These are phyloP conservation scores for Cercospora sesami DNA, from an alignment of 2,329 filamentous ascomycete genomes.

Conservation along the genomic window DNA sequence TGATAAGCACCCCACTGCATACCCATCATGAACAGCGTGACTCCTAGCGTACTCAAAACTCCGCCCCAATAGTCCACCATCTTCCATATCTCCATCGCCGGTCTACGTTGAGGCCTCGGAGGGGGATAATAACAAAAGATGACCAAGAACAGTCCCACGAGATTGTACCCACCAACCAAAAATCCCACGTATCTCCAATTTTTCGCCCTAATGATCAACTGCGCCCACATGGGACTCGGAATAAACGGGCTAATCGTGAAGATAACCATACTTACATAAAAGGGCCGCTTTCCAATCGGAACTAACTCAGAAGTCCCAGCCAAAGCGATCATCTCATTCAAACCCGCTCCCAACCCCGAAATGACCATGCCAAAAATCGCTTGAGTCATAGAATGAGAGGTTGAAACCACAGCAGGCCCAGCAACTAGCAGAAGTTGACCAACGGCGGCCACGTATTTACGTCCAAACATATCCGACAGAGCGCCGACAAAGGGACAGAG, in stretches of 20 bases:
- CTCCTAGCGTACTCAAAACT: conserved; percentile 52
- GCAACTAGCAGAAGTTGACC: conserved; percentile 57
- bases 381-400: conserved; percentile 59
- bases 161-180: conserved; percentile 54
- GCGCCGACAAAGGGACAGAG: conserved; percentile 66
- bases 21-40: conserved; percentile 55
- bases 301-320: conserved; percentile 69
- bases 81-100: conserved; percentile 45
- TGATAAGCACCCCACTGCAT: conserved; percentile 35
- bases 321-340: conserved; percentile 68
- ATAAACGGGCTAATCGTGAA: conserved; percentile 65
- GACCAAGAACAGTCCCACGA: conserved; percentile 54
- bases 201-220: conserved; percentile 52
- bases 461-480: conserved; percentile 63
- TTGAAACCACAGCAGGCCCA: conserved; percentile 61
- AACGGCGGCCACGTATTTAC: conserved; percentile 59
- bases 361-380: conserved; percentile 65
- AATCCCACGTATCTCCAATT: conserved; percentile 59
- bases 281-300: conserved; percentile 64
- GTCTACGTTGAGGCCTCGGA: conserved; percentile 31
- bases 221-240: conserved; percentile 62
- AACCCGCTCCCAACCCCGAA: conserved; percentile 64
- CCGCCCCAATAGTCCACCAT: conserved; percentile 57
- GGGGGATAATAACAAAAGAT: conserved; percentile 50
- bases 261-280: conserved; percentile 61